A percentile compares a stretch with the other conserved stretches of the same genome.
Conservation (phyloP, 2,329 filamentous ascomycete genomes). For the Acrodontium crateriforme region DNA sequence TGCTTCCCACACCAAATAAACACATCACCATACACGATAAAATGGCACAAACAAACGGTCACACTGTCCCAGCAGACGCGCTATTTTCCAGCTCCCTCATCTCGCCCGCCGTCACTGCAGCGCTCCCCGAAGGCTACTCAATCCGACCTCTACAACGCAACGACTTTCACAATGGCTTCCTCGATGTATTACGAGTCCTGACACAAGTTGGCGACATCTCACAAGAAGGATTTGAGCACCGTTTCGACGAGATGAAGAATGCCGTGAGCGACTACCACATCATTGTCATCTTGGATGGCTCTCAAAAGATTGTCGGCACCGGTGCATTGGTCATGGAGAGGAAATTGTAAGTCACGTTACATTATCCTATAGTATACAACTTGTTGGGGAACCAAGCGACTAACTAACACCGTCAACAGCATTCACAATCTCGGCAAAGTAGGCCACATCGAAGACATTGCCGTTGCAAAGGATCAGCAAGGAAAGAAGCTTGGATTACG, state of each 20-base stretch:
- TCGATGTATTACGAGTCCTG: conserved; percentile 80
- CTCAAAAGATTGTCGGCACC: conserved; percentile 66
- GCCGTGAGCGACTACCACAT: conserved; percentile 67
- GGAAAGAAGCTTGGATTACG: conserved; percentile 90
- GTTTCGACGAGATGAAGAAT: conserved; percentile 65
- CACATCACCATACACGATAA: not conserved
- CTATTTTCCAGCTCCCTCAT: conserved; percentile 71
- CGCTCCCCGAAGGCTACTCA: conserved; percentile 67
- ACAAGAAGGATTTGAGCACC: conserved; percentile 58
- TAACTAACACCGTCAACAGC: conserved; percentile 13
- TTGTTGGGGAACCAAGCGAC: not conserved
- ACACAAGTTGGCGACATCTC: conserved; percentile 84
- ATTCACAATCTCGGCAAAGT: conserved; percentile 72
- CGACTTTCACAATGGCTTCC: conserved; percentile 72
- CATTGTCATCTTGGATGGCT: conserved; percentile 67
- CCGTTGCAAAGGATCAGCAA: conserved; percentile 86
- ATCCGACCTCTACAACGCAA: conserved; percentile 64
- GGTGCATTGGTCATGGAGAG: conserved; percentile 83
- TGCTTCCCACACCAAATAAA: too few relatives aligned
- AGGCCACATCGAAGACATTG: conserved; percentile 96
- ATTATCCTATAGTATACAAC: not conserved
- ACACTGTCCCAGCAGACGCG: conserved; percentile 15
- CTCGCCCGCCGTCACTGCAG: conserved; percentile 56
- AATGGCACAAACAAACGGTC: conserved; percentile 8
- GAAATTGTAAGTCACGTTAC: conserved; percentile 56